Conservation (phyloP, 169 alveolate genomes). For the Theileria sp. region DNA sequence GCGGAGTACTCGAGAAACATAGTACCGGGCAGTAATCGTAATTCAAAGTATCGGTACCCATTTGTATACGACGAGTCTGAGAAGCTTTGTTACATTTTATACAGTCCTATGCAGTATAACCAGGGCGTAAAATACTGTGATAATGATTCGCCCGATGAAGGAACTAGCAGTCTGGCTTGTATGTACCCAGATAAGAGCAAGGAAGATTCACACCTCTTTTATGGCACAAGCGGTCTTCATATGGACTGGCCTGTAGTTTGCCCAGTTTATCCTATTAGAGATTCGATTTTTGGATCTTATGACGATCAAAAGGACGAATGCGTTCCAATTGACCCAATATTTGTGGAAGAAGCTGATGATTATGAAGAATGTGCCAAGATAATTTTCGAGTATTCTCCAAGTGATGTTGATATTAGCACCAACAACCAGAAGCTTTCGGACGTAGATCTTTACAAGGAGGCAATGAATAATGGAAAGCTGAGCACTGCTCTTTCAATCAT, state of each 20-base stretch:
- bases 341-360: constrained; percentile 35
- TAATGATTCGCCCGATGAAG: constrained; percentile 45
- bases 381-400: constrained; percentile 69
- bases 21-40: constrained; percentile 39
- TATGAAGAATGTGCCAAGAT: constrained; percentile 62
- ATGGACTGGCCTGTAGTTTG: constrained; percentile 69
- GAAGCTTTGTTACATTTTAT: constrained; percentile 67
- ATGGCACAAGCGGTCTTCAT: constrained; percentile 62
- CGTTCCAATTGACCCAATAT: constrained; percentile 47
- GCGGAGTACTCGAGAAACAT: constrained; percentile 69
- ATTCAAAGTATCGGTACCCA: constrained; percentile 72
- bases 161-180: constrained; percentile 65
- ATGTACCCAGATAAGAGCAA: constrained; percentile 70
- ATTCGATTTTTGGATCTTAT: constrained; percentile 76
- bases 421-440: constrained; percentile 26
- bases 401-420: constrained; percentile 66
- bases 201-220: constrained; percentile 46
- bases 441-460: constrained; percentile 31
- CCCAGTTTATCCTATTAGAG: constrained; percentile 68
- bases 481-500: constrained; percentile 26
- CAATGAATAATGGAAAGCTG: constrained; percentile 13
- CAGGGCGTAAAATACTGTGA: constrained; percentile 76
- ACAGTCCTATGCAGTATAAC: constrained; percentile 74
- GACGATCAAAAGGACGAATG: constrained; percentile 52
- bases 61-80: constrained; percentile 66